Evolutionary conservation across 345 rosid genomes (phyloP).

Genomic region (Euclidium syriacum): DNA sequence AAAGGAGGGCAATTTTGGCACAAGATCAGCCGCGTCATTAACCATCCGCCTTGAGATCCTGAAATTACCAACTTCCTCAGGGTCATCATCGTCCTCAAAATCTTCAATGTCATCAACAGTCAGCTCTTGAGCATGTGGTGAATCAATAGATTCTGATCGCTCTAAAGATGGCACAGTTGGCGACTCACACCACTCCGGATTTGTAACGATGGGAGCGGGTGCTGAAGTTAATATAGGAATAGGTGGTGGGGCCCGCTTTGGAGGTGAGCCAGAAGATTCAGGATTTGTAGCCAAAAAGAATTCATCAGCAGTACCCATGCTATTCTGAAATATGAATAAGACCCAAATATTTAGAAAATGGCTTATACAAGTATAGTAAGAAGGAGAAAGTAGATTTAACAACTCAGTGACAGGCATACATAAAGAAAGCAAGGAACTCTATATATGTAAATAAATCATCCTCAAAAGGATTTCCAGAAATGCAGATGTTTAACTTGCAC

Average conservation of each 20-base stretch:
- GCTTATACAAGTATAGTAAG: background rate
- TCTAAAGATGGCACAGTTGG: slow-evolving; percentile 41
- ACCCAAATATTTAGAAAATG: background rate
- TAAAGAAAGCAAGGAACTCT: background rate
- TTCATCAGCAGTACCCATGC: slow-evolving; percentile 60
- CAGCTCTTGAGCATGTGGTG: slow-evolving; percentile 64
- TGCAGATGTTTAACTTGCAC: background rate
- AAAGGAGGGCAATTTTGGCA: slow-evolving; percentile 72
- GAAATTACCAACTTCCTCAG: slow-evolving; percentile 56
- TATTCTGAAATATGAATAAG: slow-evolving; percentile 50
- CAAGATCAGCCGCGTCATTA: slow-evolving; percentile 68
- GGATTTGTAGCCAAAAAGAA: slow-evolving; percentile 84
- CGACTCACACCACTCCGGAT: slow-evolving; percentile 40
- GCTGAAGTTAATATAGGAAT: slow-evolving; percentile 43
- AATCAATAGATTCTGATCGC: slow-evolving; percentile 71
- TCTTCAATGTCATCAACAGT: slow-evolving; percentile 99
- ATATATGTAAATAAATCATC: background rate
- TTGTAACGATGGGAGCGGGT: slow-evolving; percentile 36
- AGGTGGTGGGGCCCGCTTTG: slow-evolving; percentile 81
- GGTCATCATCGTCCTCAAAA: slow-evolving; percentile 76
- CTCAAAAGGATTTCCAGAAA: background rate
- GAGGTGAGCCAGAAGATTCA: slow-evolving; percentile 90
- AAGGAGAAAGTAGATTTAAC: background rate
- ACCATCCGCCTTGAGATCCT: slow-evolving; percentile 68
- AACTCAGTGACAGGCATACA: background rate